Evolutionary conservation across 1,284 basidiomycete species (phyloP).

Genomic region (Phylloporus sp.): DNA sequence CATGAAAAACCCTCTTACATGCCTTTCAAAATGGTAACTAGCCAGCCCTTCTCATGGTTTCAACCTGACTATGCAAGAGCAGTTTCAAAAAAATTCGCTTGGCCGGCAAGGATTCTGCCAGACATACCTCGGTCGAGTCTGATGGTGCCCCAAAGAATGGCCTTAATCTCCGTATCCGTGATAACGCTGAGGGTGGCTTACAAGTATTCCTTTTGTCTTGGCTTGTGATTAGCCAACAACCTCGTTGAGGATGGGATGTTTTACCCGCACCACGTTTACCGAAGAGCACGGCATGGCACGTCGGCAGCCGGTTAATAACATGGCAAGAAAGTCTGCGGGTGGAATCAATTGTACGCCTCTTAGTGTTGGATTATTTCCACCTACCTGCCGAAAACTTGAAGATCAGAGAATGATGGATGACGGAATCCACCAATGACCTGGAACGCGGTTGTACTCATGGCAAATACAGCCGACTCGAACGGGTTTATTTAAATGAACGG

Average conservation of each 20-base stretch:
- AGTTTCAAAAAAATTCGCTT: slow-evolving; percentile 21
- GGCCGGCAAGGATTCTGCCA: slow-evolving; percentile 15
- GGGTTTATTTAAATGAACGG: slow-evolving; percentile 1
- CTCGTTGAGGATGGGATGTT: slow-evolving; percentile 33
- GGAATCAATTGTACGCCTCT: too few species aligned
- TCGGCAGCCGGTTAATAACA: too few species aligned
- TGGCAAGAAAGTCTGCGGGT: too few species aligned
- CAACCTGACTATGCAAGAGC: slow-evolving; percentile 22
- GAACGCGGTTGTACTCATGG: neutral
- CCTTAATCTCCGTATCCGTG: slow-evolving; percentile 10
- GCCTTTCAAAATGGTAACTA: too few species aligned
- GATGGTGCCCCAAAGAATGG: slow-evolving; percentile 33
- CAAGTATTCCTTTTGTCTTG: too few species aligned
- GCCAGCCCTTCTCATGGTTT: too few species aligned
- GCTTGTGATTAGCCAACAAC: slow-evolving; percentile 21
- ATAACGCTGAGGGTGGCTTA: slow-evolving; percentile 12
- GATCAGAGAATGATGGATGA: slow-evolving; percentile 5
- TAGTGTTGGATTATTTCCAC: too few species aligned
- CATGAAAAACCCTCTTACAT: too few species aligned
- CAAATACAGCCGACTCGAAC: neutral
- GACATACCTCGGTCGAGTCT: slow-evolving; percentile 26
- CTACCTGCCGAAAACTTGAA: too few species aligned
- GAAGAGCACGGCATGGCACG: slow-evolving; percentile 30
- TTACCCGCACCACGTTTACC: slow-evolving; percentile 35
- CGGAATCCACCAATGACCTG: slow-evolving; percentile 6